Conservation (phyloP, 192 early-diverging fungal genomes). For the Dispira parvispora region DNA sequence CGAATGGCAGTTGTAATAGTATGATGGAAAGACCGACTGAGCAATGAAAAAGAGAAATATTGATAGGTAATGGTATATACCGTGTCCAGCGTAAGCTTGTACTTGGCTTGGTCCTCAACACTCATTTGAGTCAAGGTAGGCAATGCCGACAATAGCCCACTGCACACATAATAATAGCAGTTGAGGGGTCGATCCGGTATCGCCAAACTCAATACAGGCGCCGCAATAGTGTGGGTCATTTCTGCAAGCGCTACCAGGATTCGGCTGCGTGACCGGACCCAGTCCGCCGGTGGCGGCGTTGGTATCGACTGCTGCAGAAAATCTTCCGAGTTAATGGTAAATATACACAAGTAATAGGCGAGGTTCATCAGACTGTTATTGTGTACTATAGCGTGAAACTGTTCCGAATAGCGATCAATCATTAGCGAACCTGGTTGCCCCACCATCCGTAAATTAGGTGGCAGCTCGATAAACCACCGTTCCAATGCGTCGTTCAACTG, state of each 20-base stretch:
- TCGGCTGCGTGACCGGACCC: no score
- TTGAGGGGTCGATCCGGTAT: conserved; percentile 3
- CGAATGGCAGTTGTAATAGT: no score
- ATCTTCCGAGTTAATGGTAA: not conserved
- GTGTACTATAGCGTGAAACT: not conserved
- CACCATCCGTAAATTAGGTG: not conserved
- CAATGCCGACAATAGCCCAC: not conserved
- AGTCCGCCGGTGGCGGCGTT: not conserved
- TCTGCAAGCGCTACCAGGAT: no score
- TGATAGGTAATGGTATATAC: no score
- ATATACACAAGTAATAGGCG: conserved; percentile 1
- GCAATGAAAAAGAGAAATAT: no score
- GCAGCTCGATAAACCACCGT: not conserved
- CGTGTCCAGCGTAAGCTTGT: no score
- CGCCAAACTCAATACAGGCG: not conserved
- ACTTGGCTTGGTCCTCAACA: not conserved
- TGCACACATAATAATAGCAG: conserved; percentile 2
- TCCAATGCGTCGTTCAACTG: not conserved
- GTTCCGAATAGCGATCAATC: not conserved
- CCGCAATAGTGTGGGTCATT: not conserved
- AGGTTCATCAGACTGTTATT: not conserved
- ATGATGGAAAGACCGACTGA: no score
- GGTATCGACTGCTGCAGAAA: not conserved
- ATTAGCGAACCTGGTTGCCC: no score
- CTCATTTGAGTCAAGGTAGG: not conserved